These are phyloP conservation scores for Niveomyces coronatus DNA, from an alignment of 2,329 filamentous ascomycete genomes.

Conservation along the genomic window DNA sequence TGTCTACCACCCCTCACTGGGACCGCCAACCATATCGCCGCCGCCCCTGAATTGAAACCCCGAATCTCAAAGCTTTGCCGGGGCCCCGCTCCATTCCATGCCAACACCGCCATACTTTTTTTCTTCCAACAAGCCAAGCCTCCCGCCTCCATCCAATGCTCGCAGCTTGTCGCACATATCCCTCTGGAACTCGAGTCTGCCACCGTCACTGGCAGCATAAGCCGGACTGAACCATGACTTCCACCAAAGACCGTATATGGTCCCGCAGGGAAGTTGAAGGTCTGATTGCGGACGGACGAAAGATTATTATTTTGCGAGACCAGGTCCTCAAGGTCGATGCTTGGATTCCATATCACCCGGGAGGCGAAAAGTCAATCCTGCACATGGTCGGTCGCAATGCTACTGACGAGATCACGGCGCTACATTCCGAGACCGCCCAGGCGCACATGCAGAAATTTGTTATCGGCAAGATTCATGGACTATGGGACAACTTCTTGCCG, in stretches of 20 bases:
- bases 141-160: too few species aligned
- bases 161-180: too few species aligned
- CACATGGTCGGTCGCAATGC: conserved; percentile 93
- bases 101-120: too few species aligned
- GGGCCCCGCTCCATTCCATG: too few species aligned
- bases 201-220: too few species aligned
- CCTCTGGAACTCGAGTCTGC: too few species aligned
- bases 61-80: too few species aligned
- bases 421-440: conserved; percentile 75
- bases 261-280: conserved; percentile 39
- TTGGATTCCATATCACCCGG: conserved; percentile 84
- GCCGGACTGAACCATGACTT: too few species aligned
- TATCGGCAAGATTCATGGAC: conserved; percentile 70
- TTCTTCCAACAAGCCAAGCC: too few species aligned
- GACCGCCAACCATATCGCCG: too few species aligned
- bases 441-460: conserved; percentile 69
- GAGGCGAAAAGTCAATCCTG: conserved; percentile 78
- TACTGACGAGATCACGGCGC: conserved; percentile 84
- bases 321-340: conserved; percentile 78
- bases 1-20: too few species aligned
- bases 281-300: conserved; percentile 70
- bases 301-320: conserved; percentile 70
- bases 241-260: background rate
- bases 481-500: conserved; percentile 79
- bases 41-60: too few species aligned